Evolutionary conservation across 371 early-diverging fungal species (phyloP).

Genomic region (Coemansia sp.): DNA sequence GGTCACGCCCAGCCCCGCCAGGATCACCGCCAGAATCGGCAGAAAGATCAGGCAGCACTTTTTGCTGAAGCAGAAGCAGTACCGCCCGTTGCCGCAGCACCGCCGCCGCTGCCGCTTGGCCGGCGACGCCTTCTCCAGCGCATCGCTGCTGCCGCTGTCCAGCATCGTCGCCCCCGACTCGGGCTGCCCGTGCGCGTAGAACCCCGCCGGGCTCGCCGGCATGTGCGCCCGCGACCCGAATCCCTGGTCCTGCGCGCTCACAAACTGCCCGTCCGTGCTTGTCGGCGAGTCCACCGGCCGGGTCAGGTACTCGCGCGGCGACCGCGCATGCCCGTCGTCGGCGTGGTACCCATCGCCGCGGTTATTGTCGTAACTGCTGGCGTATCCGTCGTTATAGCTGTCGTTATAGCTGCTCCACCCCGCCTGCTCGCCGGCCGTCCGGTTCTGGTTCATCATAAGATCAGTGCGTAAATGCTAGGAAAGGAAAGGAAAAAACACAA

Average conservation of each 20-base stretch:
- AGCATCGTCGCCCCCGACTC: constrained; percentile 28
- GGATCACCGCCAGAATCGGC: constrained; percentile 29
- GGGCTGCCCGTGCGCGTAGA: constrained; percentile 25
- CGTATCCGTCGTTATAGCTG: too few species aligned
- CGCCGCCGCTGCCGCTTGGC: constrained; percentile 18
- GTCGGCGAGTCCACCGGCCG: constrained; percentile 16
- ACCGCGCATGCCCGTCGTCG: not conserved
- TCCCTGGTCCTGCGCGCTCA: constrained; percentile 5
- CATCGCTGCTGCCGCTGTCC: not conserved
- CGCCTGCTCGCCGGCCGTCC: not conserved
- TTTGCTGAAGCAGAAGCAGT: constrained; percentile 50
- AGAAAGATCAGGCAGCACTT: constrained; percentile 43
- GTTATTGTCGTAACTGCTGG: too few species aligned
- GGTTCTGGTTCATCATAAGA: not conserved
- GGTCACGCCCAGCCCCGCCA: constrained; percentile 47
- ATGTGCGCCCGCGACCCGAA: constrained; percentile 1
- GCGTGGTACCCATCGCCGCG: too few species aligned
- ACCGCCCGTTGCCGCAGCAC: constrained; percentile 46
- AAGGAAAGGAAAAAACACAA: too few species aligned
- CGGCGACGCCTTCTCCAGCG: constrained; percentile 15
- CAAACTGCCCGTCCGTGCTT: constrained; percentile 13
- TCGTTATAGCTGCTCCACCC: constrained; percentile 14
- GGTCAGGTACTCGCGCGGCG: constrained; percentile 14
- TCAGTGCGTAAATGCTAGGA: too few species aligned
- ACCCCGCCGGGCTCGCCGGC: not conserved